Conservation (phyloP, 371 early-diverging fungal species). For the Thermomucor indicae-seudaticae region DNA sequence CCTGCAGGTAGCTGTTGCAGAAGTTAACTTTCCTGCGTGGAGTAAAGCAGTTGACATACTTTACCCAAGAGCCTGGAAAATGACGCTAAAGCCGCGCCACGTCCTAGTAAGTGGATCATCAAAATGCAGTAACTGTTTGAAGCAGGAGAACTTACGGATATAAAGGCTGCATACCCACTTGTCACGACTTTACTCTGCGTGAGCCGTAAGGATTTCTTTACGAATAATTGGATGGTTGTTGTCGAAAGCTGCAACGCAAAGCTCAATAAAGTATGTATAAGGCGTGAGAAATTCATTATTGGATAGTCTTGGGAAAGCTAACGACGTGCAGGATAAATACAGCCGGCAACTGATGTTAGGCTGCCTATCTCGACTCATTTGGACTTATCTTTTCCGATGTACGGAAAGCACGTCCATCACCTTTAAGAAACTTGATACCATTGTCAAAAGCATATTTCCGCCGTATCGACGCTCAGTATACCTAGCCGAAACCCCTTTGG, state of each 20-base stretch:
- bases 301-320: too few species aligned
- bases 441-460: conserved; percentile 70
- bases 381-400: conserved; percentile 93
- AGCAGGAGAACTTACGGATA: background rate
- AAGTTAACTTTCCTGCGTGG: conserved; percentile 94
- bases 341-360: conserved; percentile 69
- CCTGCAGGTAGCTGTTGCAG: conserved; percentile 78
- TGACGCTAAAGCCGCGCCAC: conserved; percentile 84
- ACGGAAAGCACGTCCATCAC: conserved; percentile 61
- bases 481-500: conserved; percentile 69
- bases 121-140: background rate
- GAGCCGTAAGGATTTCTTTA: conserved; percentile 85
- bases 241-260: conserved; percentile 77
- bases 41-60: conserved; percentile 87
- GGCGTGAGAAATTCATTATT: background rate
- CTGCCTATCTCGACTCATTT: conserved; percentile 79
- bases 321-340: conserved; percentile 56
- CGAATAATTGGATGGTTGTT: conserved; percentile 69
- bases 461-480: conserved; percentile 62
- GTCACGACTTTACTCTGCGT: conserved; percentile 86
- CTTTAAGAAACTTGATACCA: conserved; percentile 58
- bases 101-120: conserved; percentile 32
- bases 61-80: conserved; percentile 85
- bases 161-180: conserved; percentile 79
- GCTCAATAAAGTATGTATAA: conserved; percentile 57